Base-by-base conservation (phyloP, 192 early-diverging fungal genomes). In the Geosiphon pyriformis region DNA sequence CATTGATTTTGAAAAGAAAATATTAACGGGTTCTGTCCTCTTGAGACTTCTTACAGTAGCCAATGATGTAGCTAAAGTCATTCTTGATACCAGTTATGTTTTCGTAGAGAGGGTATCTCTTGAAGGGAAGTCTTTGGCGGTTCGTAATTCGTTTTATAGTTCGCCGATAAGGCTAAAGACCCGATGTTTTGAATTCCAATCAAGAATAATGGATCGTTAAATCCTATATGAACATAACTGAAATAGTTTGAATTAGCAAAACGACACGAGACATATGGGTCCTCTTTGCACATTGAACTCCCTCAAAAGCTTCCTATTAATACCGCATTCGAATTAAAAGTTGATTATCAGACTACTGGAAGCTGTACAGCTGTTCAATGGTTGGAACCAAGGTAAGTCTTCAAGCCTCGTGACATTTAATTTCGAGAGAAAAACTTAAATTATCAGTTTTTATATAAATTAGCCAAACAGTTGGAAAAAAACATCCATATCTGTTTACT, bases 401-500 rank as follows among this genome's bases (percentile, higher is more conserved):
- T 25, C 33, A 30, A 2, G 35, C n/a, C n/a, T n/a, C n/a, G n/a
- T 30, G 29, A 35, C 18, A 12, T n/a, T n/a, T n/a, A n/a, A n/a
- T n/a, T n/a, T n/a, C n/a, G n/a, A n/a, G n/a, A n/a, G n/a, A n/a
- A n/a, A n/a, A n/a, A n/a, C n/a, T n/a, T n/a, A n/a, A n/a, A n/a
- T 1, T 22, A n/a, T 6, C 15, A 42, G 6, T 10, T 42, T 10
- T 42, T 42, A 15, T 42, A 42, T 42, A 42, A 42, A 10, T 42
- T 17, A 90, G 86, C 67, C 97, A 98, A 78, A 99, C 97, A 6
- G 84, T 92, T 30, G 97, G 97, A 47, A 92, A 93, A 76, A 80
- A 85, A 64, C 81, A 93, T 65, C 97, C 97, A 22, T 99, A 98
- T 72, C 76, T 98, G 48, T 98, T 98, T 74, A 92, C 93, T 42